These are phyloP conservation scores for Jackrogersella multiformis DNA, from an alignment of 495 filamentous ascomycete species.

Conservation along the genomic window DNA sequence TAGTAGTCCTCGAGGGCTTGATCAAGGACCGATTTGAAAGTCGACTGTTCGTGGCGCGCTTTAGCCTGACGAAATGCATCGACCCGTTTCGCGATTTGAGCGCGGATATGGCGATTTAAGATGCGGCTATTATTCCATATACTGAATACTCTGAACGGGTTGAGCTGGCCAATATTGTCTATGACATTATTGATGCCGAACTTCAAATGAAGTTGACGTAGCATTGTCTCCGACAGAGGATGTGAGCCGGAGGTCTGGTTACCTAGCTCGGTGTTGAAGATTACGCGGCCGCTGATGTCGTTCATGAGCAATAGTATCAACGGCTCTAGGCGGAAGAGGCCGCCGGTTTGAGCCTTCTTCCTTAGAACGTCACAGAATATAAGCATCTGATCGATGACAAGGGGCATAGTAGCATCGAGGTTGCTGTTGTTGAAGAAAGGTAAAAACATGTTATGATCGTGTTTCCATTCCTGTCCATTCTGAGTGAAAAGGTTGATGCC, in stretches of 20 bases:
- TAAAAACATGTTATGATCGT: constrained; percentile 50
- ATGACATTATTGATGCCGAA: constrained; percentile 40
- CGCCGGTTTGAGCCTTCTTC: constrained; percentile 31
- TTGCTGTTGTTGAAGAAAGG: constrained; percentile 53
- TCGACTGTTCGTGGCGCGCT: constrained; percentile 27
- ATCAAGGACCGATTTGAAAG: constrained; percentile 42
- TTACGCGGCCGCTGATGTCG: constrained; percentile 65
- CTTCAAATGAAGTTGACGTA: constrained; percentile 41
- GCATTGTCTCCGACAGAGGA: constrained; percentile 42
- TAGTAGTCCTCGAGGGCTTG: constrained; percentile 42
- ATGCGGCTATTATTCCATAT: constrained; percentile 45
- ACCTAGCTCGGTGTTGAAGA: constrained; percentile 45
- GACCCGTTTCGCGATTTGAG: constrained; percentile 31
- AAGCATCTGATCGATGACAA: constrained; percentile 50
- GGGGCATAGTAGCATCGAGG: constrained; percentile 49
- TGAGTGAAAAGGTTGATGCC: constrained; percentile 45
- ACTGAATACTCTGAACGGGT: constrained; percentile 33
- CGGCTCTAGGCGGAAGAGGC: constrained; percentile 66
- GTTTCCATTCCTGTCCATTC: constrained; percentile 52
- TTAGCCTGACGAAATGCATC: constrained; percentile 34
- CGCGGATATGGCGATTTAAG: constrained; percentile 38
- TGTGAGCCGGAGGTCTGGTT: constrained; percentile 43
- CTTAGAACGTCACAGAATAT: constrained; percentile 47
- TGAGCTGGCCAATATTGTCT: constrained; percentile 40
- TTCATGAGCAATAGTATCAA: constrained; percentile 72